Conservation (phyloP, 2,329 filamentous ascomycete species). For the Chaetoscypha palmicola region DNA sequence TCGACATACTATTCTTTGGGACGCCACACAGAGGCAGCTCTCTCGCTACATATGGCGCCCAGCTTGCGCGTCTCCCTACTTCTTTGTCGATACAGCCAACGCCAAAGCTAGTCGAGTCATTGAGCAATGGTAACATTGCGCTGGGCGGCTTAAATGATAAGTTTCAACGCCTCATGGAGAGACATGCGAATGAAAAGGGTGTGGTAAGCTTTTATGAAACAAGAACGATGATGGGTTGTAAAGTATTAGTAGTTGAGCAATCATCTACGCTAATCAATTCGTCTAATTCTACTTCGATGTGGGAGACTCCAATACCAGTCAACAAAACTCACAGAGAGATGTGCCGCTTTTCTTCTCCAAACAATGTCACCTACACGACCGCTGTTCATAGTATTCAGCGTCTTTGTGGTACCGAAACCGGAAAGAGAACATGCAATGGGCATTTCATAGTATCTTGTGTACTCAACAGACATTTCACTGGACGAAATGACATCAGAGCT, state of each 20-base stretch:
- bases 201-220: conserved; percentile 21
- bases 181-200: background rate
- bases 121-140: conserved; percentile 3
- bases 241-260: conserved; percentile 10
- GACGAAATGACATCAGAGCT: conserved; percentile 12
- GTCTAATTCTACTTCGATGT: background rate
- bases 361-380: conserved; percentile 9
- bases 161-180: conserved; percentile 6
- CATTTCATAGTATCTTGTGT: conserved; percentile 10
- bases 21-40: conserved; percentile 18
- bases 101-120: conserved; percentile 9
- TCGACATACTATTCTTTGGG: conserved; percentile 17
- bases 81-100: conserved; percentile 7
- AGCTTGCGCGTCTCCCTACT: conserved; percentile 5
- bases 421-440: conserved; percentile 7
- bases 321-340: conserved; percentile 11
- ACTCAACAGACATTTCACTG: conserved; percentile 15
- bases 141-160: conserved; percentile 9
- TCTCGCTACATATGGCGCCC: conserved; percentile 9
- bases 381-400: conserved; percentile 12
- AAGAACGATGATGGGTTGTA: conserved; percentile 4
- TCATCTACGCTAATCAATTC: conserved; percentile 11
- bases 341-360: conserved; percentile 8
- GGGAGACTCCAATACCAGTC: conserved; percentile 14
- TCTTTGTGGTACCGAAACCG: background rate